phyloP scores from a whole-genome alignment of 2,329 filamentous ascomycete genomes.

The Colletotrichum zoysiae region DNA sequence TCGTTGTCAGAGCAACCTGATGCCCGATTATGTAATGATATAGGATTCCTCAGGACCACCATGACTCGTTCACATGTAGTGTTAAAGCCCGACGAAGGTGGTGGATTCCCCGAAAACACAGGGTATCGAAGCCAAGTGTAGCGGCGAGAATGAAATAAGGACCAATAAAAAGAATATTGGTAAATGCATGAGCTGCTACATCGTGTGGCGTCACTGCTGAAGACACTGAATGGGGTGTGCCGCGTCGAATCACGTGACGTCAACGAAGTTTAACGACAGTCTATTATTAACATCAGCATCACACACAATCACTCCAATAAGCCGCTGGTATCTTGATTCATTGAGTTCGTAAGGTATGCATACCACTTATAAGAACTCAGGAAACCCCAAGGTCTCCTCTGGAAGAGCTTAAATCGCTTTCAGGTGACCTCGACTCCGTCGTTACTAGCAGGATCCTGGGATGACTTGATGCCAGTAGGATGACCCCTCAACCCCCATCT shows the following conservation, averaged over 20 bases:
- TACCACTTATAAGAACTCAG: too few relatives aligned
- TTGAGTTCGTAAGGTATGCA: too few relatives aligned
- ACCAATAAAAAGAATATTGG: fast-evolving
- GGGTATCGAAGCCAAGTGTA: background rate
- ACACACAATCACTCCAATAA: too few relatives aligned
- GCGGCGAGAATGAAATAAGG: background rate
- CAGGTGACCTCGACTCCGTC: too few relatives aligned
- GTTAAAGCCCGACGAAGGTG: background rate
- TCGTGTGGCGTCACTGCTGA: background rate
- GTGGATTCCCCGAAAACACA: background rate
- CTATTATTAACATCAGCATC: background rate
- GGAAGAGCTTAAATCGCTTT: too few relatives aligned
- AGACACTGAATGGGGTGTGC: background rate
- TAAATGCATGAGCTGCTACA: background rate
- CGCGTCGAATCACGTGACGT: background rate
- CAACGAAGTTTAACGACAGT: background rate
- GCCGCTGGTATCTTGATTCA: too few relatives aligned
- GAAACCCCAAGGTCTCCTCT: too few relatives aligned
- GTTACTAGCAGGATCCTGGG: too few relatives aligned
- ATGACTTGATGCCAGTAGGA: too few relatives aligned
- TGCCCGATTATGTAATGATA: slow-evolving; percentile 45
- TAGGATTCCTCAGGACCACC: slow-evolving; percentile 17
- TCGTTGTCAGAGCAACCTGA: slow-evolving; percentile 43
- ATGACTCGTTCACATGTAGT: background rate
- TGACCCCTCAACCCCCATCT: too few relatives aligned